Conservation (phyloP, 2,329 filamentous ascomycete genomes). For the Phoma herbarum region DNA sequence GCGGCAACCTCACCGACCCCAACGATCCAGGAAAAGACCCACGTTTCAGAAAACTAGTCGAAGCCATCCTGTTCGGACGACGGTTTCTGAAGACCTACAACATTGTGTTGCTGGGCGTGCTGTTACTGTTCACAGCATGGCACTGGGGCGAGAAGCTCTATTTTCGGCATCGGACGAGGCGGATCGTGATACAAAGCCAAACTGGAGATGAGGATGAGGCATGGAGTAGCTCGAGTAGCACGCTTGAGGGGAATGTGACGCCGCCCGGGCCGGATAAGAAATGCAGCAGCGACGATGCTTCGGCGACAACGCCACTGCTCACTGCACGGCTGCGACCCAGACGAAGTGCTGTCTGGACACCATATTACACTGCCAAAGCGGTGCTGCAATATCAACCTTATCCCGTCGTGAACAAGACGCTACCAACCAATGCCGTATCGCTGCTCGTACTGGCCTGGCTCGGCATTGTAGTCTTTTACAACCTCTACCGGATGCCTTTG, state of each 20-base stretch:
- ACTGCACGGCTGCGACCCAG: slow-evolving; percentile 5
- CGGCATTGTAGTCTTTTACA: slow-evolving; percentile 66
- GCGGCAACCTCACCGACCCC: slow-evolving; percentile 32
- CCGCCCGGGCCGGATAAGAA: slow-evolving; percentile 32
- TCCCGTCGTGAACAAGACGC: slow-evolving; percentile 64
- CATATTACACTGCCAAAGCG: slow-evolving; percentile 39
- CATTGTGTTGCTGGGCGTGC: slow-evolving; percentile 47
- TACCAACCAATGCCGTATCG: slow-evolving; percentile 66
- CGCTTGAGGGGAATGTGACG: slow-evolving; percentile 47
- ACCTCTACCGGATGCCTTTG: slow-evolving; percentile 62
- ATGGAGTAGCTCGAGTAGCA: slow-evolving; percentile 54
- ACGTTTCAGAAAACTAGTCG: slow-evolving; percentile 47
- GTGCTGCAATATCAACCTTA: slow-evolving; percentile 65
- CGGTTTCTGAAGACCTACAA: slow-evolving; percentile 54
- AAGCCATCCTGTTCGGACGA: slow-evolving; percentile 51
- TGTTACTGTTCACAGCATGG: slow-evolving; percentile 50
- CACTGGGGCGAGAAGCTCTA: slow-evolving; percentile 48
- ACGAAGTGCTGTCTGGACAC: slow-evolving; percentile 19
- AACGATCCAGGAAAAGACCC: slow-evolving; percentile 50
- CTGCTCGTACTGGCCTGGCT: slow-evolving; percentile 62
- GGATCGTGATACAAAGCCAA: not conserved
- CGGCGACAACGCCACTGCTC: slow-evolving; percentile 50
- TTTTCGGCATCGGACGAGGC: slow-evolving; percentile 24
- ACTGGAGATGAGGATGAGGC: slow-evolving; percentile 24
- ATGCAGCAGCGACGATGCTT: slow-evolving; percentile 24